A percentile compares a stretch with the other conserved stretches of the same genome.
Conservation (phyloP, 805 yeast genomes). For the Metschnikowia baotianmanensis region DNA sequence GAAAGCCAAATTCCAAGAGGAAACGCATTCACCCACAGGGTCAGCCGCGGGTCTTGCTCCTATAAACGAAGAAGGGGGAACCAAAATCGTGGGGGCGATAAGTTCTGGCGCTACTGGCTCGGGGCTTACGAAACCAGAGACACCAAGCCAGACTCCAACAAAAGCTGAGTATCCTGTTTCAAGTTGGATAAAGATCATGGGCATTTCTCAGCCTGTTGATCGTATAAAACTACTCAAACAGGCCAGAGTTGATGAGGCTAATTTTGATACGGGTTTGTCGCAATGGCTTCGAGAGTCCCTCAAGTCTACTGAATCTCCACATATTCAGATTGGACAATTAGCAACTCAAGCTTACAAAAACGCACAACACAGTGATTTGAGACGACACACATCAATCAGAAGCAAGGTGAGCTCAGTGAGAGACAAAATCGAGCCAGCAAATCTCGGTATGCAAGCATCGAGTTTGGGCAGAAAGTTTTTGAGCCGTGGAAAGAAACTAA, state of each 20-base stretch:
- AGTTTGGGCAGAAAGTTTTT: constrained; percentile 54
- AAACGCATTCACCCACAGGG: constrained; percentile 5
- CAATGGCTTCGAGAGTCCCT: constrained; percentile 53
- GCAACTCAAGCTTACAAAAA: constrained; percentile 67
- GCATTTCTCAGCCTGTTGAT: constrained; percentile 39
- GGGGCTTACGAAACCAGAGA: not conserved
- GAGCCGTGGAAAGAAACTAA: constrained; percentile 53
- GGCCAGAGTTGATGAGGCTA: constrained; percentile 41
- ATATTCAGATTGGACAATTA: constrained; percentile 47
- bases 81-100: not conserved
- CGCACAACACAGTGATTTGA: constrained; percentile 54
- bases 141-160: not conserved
- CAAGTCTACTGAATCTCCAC: constrained; percentile 33
- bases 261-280: constrained; percentile 55
- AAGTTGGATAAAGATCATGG: constrained; percentile 42
- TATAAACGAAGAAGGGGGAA: constrained; percentile 2
- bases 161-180: constrained; percentile 29
- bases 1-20: constrained; percentile 15
- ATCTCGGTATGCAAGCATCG: constrained; percentile 49
- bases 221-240: constrained; percentile 41
- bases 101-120: not conserved
- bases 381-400: constrained; percentile 39
- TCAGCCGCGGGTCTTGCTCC: constrained; percentile 9
- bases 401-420: constrained; percentile 55
- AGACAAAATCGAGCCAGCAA: constrained; percentile 43